Conservation (phyloP, 345 rosid genomes). For the Iberis pinnata region DNA sequence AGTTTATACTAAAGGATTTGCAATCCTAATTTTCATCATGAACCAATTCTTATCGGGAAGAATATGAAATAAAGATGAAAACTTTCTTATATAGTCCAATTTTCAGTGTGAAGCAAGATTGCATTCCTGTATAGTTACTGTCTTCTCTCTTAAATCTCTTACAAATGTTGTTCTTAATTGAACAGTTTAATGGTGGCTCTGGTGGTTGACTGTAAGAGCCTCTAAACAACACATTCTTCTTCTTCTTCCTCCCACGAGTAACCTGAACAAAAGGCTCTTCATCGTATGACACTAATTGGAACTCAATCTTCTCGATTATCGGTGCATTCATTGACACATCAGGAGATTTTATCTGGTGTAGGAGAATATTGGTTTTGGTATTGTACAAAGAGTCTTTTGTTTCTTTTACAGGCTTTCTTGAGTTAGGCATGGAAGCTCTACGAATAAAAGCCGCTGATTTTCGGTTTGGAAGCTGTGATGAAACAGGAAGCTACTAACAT, state of each 20-base stretch:
- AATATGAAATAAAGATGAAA: too few relatives aligned
- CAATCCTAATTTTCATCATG: too few relatives aligned
- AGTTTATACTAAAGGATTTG: too few relatives aligned
- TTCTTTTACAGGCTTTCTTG: slow-evolving; percentile 35
- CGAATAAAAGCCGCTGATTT: slow-evolving; percentile 46
- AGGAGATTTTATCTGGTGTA: slow-evolving; percentile 59
- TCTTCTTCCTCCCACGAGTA: slow-evolving; percentile 32
- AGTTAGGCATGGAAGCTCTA: slow-evolving; percentile 73
- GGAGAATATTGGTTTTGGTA: slow-evolving; percentile 47
- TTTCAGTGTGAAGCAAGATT: too few relatives aligned
- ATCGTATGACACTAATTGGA: slow-evolving; percentile 82
- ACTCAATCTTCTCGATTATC: slow-evolving; percentile 89
- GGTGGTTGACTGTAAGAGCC: slow-evolving; percentile 63
- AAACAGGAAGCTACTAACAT: slow-evolving; percentile 52
- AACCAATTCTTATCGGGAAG: too few relatives aligned
- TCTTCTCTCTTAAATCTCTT: too few relatives aligned
- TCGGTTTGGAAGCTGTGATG: slow-evolving; percentile 34
- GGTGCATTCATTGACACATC: slow-evolving; percentile 97
- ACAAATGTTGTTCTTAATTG: too few relatives aligned
- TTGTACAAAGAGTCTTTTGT: slow-evolving; percentile 33
- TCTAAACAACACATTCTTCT: slow-evolving; percentile 43
- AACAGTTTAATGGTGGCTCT: slow-evolving; percentile 49
- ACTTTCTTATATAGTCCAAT: too few relatives aligned
- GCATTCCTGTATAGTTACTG: too few relatives aligned
- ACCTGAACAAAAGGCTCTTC: slow-evolving; percentile 59